Base-by-base conservation (phyloP, 306 rosid genomes). In the Argentina anserina region DNA sequence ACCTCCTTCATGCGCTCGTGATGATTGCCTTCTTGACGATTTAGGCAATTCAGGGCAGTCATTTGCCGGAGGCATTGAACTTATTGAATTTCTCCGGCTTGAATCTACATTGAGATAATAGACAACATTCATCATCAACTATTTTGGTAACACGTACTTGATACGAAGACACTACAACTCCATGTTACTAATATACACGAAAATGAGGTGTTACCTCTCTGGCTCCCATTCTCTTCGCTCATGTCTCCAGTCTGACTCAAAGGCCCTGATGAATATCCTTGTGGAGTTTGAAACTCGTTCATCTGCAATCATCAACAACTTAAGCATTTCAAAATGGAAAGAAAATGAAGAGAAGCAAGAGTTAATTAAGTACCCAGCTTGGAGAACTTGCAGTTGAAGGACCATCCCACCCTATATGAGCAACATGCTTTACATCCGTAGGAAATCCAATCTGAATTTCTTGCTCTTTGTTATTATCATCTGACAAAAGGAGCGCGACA, bases 401-500 rank as follows among this genome's bases (percentile, higher is more conserved):
- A 71, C 97, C 96, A 69, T 91, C 97, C 85, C 83, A 86, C 66
- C 99, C 99, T 18, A 95, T 87, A 60, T 95, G 97, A 37, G 96
- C 97, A 66, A 91, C 96, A 86, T 95, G 99, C 85, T 87, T 95
- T 63, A 95, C 99, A 78, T 95, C 96, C 29, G 99, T 95, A 59
- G 99, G 99, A 47, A 15, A 26, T 37, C 99, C 96, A 34, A 95
- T 95, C 83, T 95, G 67, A 84, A 95, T 88, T 40, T 88, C 97
- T 80, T 69, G 78, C 36, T 88, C 92, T 75, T 89, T 87, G 26
- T 91, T 96, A 25, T 91, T 94, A 72, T 69, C 79, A 6, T 95
- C 96, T 95, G 87, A 85, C 40, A 55, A 78, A 8, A 8, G 17
- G 68, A 9, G 15, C 15, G 20, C 7, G 7, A 5, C 18, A 40